Evolutionary conservation across 2,329 filamentous ascomycete species (phyloP), one percentile per base, ranked within the genome.

Genomic region (Chrysosporium keratinophilum): DNA sequence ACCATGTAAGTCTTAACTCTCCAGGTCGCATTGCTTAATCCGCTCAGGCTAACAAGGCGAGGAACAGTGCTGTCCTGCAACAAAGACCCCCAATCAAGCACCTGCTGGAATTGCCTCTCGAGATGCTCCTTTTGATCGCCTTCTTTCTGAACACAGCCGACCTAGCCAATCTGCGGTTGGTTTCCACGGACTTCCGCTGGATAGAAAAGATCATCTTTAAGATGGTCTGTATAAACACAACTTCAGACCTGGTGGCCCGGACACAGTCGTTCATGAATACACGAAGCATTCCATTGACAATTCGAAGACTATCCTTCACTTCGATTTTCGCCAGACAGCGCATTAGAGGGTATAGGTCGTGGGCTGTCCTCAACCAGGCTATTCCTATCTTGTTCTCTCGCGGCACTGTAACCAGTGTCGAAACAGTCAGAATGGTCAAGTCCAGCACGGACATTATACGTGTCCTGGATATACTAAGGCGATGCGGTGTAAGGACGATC

Each of bases 131-230:
- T 11, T 28, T n/a, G 12, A 43, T 48, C 14, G 23, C n/a, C 6
- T 23, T 23, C 12, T 35, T 54, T 20, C 31, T 54, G 12, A 39
- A 12, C 52, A 15, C 11, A 5, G 19, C 23, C n/a, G 35, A 44
- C n/a, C 28, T 54, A 14, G 19, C 10, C 12, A 41, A 28, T 14
- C 19, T 52, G 34, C 20, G 50, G 11, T 17, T 46, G 11, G 50
- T 40, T 1, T 52, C 33, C 2, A 46, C 45, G n/a, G 41, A 46
- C 11, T 52, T 52, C 39, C 31, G 4, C 20, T 45, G 50, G 43
- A 17, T 52, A 12, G 43, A 52, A 2, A 31, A 6, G 11, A 3
- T 52, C 15, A 12, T 46, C 10, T 52, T 52, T 7, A n/a, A 31
- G 2, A 35, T 5, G 10, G 37, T 52, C 19, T 14, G 3, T 14